phyloP scores from a whole-genome alignment of 179 eudicot species.

The Spinacia oleracea region DNA sequence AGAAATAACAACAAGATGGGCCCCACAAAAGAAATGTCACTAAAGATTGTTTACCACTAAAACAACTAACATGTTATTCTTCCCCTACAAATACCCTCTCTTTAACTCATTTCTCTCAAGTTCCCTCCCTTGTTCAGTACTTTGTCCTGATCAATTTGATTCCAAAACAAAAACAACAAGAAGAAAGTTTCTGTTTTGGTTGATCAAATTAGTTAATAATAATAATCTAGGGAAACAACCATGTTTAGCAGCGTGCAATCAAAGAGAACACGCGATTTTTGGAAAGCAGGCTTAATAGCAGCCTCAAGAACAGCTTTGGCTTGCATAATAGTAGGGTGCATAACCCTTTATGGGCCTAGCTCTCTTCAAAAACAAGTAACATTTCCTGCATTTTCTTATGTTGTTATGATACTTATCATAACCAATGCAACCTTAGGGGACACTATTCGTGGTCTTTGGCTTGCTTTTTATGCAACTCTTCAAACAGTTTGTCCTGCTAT shows the following conservation, averaged over 20 bases:
- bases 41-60: constrained; percentile 25
- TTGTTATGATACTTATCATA: constrained; percentile 52
- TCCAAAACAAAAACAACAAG: background rate
- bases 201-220: no score
- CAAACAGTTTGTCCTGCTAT: constrained; percentile 59
- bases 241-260: constrained; percentile 26
- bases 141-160: background rate
- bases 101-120: constrained; percentile 14
- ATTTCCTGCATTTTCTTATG: constrained; percentile 70
- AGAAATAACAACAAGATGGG: constrained; percentile 21
- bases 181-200: background rate
- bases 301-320: constrained; percentile 67
- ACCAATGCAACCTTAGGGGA: constrained; percentile 66
- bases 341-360: constrained; percentile 57
- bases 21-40: constrained; percentile 34
- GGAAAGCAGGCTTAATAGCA: constrained; percentile 48
- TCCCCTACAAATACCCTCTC: constrained; percentile 25
- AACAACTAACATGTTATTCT: background rate
- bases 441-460: constrained; percentile 57
- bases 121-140: background rate
- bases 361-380: constrained; percentile 32
- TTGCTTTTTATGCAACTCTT: constrained; percentile 49
- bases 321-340: constrained; percentile 53
- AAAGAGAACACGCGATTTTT: constrained; percentile 36
- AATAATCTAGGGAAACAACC: background rate